Evolutionary conservation across 2,329 filamentous ascomycete genomes (phyloP), one percentile per base, ranked within the genome.

Genomic region (Sarocladiaceae sp.): DNA sequence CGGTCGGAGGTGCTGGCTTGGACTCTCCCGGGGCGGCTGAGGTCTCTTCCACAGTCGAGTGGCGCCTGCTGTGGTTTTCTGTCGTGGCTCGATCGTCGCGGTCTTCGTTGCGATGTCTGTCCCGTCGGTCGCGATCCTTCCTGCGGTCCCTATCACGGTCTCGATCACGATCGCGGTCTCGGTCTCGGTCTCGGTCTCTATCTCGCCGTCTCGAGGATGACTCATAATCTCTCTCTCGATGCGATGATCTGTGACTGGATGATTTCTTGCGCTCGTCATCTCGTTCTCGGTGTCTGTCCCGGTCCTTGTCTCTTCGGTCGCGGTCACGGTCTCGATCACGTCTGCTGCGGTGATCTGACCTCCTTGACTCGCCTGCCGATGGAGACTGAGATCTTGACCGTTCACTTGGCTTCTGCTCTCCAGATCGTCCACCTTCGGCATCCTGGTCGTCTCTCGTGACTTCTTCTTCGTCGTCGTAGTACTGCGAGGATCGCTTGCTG

Each of bases 331-430:
- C 67, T 21, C 47, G 37, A 18, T 64, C 65, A 33, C 73, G 74
- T 43, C 76, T 80, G 52, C 79, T 80, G 49, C 79, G 77, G 53
- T 81, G 77, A 40, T 72, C 70, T 19, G 76, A 73, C 44, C 73
- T 64, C 50, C 73, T 78, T 29, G 72, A 72, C 9, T 74, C 72
- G 11, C 79, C 76, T 1, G 75, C 76, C 2, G 85, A 88, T 4
- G 73, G 72, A 4, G 84, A 87, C 46, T 43, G 40, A 16, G 40
- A 43, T 15, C 83, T 73, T 1, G 82, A 80, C 42, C 75, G 73
- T 39, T 80, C 74, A 11, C 68, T 65, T 51, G 70, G 56, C 50
- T 69, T 68, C 39, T 70, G 64, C 51, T 65, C 60, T 46, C 51
- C 61, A 33, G 64, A 51, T 29, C 61, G 60, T 32, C 59, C 55